Conservation (phyloP, 148 eudicot species). For the Drosera capensis region DNA sequence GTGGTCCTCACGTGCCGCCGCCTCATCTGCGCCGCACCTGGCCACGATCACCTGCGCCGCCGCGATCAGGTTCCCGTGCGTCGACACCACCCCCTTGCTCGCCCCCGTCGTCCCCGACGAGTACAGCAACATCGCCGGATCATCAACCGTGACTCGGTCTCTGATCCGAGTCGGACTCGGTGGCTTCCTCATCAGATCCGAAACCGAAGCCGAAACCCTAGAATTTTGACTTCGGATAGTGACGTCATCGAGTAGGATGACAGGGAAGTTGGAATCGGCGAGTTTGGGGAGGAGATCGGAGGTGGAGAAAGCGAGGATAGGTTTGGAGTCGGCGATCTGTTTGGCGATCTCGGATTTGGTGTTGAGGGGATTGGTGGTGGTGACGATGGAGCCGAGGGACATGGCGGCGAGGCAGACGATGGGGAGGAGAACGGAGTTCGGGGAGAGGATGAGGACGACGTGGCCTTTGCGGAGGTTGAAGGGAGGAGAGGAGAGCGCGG, state of each 20-base stretch:
- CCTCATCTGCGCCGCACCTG: not conserved
- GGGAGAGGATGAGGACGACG: conserved; percentile 65
- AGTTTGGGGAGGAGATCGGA: conserved; percentile 40
- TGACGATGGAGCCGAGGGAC: conserved; percentile 82
- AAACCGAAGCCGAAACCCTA: conserved; percentile 18
- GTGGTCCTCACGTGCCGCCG: not conserved
- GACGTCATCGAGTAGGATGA: conserved; percentile 24
- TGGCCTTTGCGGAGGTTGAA: conserved; percentile 44
- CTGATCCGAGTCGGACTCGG: conserved; percentile 18
- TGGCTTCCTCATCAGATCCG: conserved; percentile 29
- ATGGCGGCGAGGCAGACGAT: conserved; percentile 62
- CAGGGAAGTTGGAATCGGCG: conserved; percentile 22
- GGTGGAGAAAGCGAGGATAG: conserved; percentile 48
- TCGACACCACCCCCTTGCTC: conserved; percentile 81
- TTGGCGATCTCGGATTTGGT: conserved; percentile 46
- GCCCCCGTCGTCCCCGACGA: conserved; percentile 93
- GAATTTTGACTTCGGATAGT: conserved; percentile 11
- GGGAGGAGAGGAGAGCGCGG: conserved; percentile 40
- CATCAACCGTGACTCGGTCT: conserved; percentile 51
- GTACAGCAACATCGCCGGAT: conserved; percentile 69
- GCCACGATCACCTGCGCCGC: conserved; percentile 44
- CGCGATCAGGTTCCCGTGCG: conserved; percentile 70
- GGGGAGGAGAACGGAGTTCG: conserved; percentile 77
- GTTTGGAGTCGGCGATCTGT: conserved; percentile 54
- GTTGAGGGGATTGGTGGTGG: conserved; percentile 79